These are phyloP conservation scores for Eucalyptus globulus DNA, from an alignment of 345 rosid genomes.

Conservation along the genomic window DNA sequence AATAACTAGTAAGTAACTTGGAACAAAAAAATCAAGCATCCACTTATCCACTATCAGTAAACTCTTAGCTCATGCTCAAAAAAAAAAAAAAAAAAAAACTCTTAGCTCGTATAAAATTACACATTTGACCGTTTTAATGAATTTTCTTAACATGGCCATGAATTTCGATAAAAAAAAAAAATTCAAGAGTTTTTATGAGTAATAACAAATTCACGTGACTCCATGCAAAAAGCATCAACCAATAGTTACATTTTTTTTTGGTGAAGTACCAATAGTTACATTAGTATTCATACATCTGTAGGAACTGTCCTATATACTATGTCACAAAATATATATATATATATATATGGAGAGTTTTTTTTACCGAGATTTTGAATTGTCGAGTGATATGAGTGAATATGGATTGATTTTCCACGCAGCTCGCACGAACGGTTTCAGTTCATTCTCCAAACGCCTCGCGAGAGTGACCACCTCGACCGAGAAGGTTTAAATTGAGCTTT, in stretches of 20 bases:
- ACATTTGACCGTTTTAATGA: background rate
- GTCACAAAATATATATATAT: background rate
- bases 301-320: background rate
- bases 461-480: background rate
- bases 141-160: background rate
- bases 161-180: background rate
- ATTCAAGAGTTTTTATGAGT: background rate
- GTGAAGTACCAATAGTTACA: background rate
- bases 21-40: background rate
- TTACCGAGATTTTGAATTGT: background rate
- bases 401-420: background rate
- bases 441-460: background rate
- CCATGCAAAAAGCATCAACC: background rate
- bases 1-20: background rate
- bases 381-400: background rate
- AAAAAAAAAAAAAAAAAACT: no score
- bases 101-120: background rate
- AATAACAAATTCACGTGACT: fast-evolving
- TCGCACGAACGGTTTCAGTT: background rate
- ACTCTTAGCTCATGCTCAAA: no score
- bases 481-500: background rate
- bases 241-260: background rate
- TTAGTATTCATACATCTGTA: background rate
- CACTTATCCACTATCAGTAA: background rate
- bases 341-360: background rate